Evolutionary conservation across 177 flowering plant genomes (phyloP).

Genomic region (Vitis hybrid): DNA sequence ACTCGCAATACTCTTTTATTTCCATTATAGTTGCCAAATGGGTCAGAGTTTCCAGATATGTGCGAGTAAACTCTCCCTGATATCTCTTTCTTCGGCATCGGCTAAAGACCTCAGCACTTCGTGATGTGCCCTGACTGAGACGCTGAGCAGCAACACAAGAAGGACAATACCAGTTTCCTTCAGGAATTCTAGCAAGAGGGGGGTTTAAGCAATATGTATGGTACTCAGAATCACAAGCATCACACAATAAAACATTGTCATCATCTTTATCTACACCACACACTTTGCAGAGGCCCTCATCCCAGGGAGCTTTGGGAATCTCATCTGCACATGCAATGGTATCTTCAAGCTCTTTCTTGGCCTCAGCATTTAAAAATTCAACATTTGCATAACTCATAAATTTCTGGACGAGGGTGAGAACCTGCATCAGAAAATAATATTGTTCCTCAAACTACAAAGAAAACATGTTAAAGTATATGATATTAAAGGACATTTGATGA

Average conservation of each 20-base stretch:
- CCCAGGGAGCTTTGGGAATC: constrained; percentile 98
- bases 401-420: constrained; percentile 54
- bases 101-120: constrained; percentile 17
- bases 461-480: too few species aligned
- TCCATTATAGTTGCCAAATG: constrained; percentile 61
- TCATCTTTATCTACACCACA: constrained; percentile 97
- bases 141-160: constrained; percentile 54
- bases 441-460: too few species aligned
- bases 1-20: constrained; percentile 85
- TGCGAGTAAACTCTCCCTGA: constrained; percentile 51
- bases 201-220: constrained; percentile 96
- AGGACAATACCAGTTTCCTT: constrained; percentile 98
- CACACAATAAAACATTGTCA: constrained; percentile 90
- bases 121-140: constrained; percentile 24
- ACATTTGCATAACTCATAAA: constrained; percentile 34
- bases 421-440: constrained; percentile 49
- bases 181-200: constrained; percentile 90
- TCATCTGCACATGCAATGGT: constrained; percentile 38
- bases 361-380: constrained; percentile 38
- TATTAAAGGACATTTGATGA: background rate
- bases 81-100: constrained; percentile 33
- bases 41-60: constrained; percentile 48
- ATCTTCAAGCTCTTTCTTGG: constrained; percentile 56
- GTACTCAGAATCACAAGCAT: constrained; percentile 95
- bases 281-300: constrained; percentile 93